Evolutionary conservation across 108 stramenopile species (phyloP), one percentile per base, ranked within the genome.

Genomic region (Nitzschia sp.): DNA sequence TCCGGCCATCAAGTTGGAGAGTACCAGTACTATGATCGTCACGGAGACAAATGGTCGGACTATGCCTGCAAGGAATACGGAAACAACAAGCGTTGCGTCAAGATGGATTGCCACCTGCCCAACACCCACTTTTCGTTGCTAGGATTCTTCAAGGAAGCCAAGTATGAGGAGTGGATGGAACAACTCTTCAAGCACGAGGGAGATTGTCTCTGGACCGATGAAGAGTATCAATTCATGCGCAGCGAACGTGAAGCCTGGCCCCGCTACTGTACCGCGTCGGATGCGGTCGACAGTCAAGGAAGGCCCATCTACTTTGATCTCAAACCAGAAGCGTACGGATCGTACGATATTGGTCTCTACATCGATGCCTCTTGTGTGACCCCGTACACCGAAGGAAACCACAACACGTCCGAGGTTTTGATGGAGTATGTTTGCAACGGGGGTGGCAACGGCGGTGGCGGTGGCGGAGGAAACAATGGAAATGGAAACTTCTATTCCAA

Each of bases 161-260:
- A 73, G 15, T 82, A 76, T 36, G 69, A 76, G 29, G 75, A 79
- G 19, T 86, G 72, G 66, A 68, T 85, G 50, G 85, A 86, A 55
- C 85, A 85, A 31, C 77, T 90, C 1, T 83, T 90, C 63, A 83
- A 86, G 41, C 81, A 90, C 63, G 68, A 80, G 46, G 85, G 81
- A n/a, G 45, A 73, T 19, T 86, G 85, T 53, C 45, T 81, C 29
- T 86, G 84, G 88, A 63, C 63, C 47, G 80, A 84, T 13, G 72
- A 82, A 16, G 78, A 78, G 31, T 84, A 84, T 54, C 68, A 61
- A 19, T 84, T 87, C 58, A 84, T 84, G 83, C 33, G 46, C 3
- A 26, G 45, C 21, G 58, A 44, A 1, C 61, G 75, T 13, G 33
- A 69, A 64, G 71, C 34, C 19, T 72, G 68, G 72, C 80, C 78